These are phyloP conservation scores for Wickerhamomyces alni DNA, from an alignment of 805 yeast genomes.

Conservation along the genomic window DNA sequence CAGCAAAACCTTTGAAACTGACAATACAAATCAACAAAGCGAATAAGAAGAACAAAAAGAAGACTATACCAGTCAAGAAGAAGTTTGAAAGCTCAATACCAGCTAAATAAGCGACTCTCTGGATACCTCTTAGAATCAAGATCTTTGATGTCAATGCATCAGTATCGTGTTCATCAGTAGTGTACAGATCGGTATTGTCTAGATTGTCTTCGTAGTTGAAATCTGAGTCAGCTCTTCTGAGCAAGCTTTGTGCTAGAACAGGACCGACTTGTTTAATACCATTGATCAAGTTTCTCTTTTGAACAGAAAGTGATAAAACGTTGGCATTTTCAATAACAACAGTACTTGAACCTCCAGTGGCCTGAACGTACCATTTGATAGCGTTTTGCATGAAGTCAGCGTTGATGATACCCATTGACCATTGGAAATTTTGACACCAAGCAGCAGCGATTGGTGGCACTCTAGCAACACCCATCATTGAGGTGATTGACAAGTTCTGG, in stretches of 20 bases:
- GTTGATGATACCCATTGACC: conserved; percentile 91
- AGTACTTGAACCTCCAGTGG: conserved; percentile 88
- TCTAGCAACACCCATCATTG: conserved; percentile 90
- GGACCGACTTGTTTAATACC: conserved; percentile 8
- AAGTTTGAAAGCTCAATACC: conserved; percentile 81
- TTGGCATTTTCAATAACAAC: conserved; percentile 61
- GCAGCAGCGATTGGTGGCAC: conserved; percentile 98
- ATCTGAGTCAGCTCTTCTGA: conserved; percentile 34
- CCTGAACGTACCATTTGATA: conserved; percentile 90
- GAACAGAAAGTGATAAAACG: conserved; percentile 78
- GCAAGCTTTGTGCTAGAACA: conserved; percentile 14
- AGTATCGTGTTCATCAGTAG: conserved; percentile 63
- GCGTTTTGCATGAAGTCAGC: conserved; percentile 73
- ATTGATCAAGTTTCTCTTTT: conserved; percentile 37
- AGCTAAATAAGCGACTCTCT: conserved; percentile 82
- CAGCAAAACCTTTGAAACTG: conserved; percentile 65
- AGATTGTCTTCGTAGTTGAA: conserved; percentile 41
- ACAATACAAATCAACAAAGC: conserved; percentile 49
- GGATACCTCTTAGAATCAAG: conserved; percentile 82
- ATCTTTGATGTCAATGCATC: conserved; percentile 57
- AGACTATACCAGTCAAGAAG: conserved; percentile 81
- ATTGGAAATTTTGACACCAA: conserved; percentile 94
- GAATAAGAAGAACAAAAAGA: conserved; percentile 73
- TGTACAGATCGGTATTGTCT: conserved; percentile 47
- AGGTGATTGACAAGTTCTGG: conserved; percentile 85